phyloP scores from a whole-genome alignment of 106 monocot genomes.

The Hemerocallis citrina region DNA sequence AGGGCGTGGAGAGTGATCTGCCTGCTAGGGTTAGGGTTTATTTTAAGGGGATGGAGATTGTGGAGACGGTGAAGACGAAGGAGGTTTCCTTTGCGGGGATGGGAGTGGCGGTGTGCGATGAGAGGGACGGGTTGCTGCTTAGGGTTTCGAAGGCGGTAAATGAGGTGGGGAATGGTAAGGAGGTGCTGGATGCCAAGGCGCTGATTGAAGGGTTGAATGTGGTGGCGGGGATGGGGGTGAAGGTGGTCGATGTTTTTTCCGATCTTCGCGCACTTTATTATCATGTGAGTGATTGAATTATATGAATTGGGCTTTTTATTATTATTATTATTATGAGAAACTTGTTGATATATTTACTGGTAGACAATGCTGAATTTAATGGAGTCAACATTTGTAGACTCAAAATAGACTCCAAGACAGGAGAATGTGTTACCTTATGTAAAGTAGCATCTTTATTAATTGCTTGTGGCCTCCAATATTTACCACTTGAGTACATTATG shows the following conservation, averaged over 20 bases:
- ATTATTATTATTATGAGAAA: too few species aligned
- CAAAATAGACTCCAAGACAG: too few species aligned
- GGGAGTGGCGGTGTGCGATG: slow-evolving; percentile 58
- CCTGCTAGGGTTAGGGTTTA: slow-evolving; percentile 42
- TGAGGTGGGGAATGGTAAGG: slow-evolving; percentile 4
- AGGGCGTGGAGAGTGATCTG: slow-evolving; percentile 16
- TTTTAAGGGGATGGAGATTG: slow-evolving; percentile 43
- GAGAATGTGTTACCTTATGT: too few species aligned
- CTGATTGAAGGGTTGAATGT: slow-evolving; percentile 67
- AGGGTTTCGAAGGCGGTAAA: slow-evolving; percentile 59
- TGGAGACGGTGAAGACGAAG: slow-evolving; percentile 13
- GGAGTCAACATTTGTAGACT: too few species aligned
- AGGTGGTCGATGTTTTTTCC: slow-evolving; percentile 37
- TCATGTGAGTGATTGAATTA: slow-evolving; percentile 69
- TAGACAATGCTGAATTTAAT: too few species aligned
- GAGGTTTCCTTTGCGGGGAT: slow-evolving; percentile 24
- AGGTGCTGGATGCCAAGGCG: slow-evolving; percentile 50
- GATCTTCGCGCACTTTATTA: slow-evolving; percentile 43
- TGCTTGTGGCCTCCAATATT: too few species aligned
- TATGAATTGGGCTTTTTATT: too few species aligned
- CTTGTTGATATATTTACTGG: too few species aligned
- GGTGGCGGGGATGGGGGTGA: slow-evolving; percentile 35
- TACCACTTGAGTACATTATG: too few species aligned
- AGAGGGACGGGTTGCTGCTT: slow-evolving; percentile 34
- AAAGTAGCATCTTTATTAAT: too few species aligned